These are phyloP conservation scores for Debaryomyces prosopidis DNA, from an alignment of 805 yeast genomes.

Conservation along the genomic window DNA sequence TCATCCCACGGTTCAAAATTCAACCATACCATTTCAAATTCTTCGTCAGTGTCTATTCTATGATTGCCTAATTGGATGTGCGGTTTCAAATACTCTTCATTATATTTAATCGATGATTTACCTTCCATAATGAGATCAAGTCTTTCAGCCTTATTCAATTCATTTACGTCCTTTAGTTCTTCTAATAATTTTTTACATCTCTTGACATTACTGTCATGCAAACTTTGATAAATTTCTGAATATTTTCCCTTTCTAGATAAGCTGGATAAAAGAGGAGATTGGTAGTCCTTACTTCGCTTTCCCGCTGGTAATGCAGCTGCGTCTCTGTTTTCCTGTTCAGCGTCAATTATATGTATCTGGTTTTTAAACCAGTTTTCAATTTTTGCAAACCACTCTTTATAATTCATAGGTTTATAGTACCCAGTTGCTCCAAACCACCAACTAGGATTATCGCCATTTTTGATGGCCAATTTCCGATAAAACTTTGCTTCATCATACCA, in stretches of 20 bases:
- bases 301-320: background rate
- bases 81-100: slow-evolving; percentile 34
- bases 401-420: slow-evolving; percentile 52
- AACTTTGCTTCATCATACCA: slow-evolving; percentile 68
- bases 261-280: slow-evolving; percentile 9
- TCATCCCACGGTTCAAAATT: slow-evolving; percentile 50
- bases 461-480: slow-evolving; percentile 52
- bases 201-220: slow-evolving; percentile 23
- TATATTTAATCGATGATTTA: slow-evolving; percentile 18
- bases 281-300: background rate
- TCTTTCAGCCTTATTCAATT: slow-evolving; percentile 37
- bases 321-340: background rate
- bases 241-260: slow-evolving; percentile 23
- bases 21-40: slow-evolving; percentile 43
- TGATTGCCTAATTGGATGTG: slow-evolving; percentile 38
- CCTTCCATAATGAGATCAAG: slow-evolving; percentile 37
- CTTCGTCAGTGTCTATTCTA: slow-evolving; percentile 38
- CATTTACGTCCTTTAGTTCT: slow-evolving; percentile 29
- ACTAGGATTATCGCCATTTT: slow-evolving; percentile 48
- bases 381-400: slow-evolving; percentile 34
- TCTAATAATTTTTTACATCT: slow-evolving; percentile 19
- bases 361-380: slow-evolving; percentile 17
- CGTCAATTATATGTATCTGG: slow-evolving; percentile 11
- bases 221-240: slow-evolving; percentile 28
- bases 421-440: slow-evolving; percentile 71